Evolutionary conservation across 2,329 filamentous ascomycete species (phyloP), one percentile per base, ranked within the genome.

Genomic region (Aspergillus bombycis): DNA sequence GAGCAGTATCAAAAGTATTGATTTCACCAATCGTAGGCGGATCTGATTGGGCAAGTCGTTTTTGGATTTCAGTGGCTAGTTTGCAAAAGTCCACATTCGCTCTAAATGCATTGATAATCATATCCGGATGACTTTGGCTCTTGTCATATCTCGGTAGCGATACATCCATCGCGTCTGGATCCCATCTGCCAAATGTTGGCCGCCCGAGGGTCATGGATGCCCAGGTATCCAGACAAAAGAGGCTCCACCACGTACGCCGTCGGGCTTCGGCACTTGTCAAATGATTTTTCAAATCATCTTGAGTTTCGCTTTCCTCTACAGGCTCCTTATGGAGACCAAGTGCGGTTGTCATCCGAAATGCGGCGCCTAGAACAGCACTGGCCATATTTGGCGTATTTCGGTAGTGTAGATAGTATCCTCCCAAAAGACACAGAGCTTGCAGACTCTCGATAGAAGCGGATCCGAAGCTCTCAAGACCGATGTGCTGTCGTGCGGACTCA

Each of bases 311-410:
- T 23, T 48, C 2, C 7, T 58, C 55, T n/a, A 10, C 43, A 26
- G 58, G 36, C 28, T 61, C 60, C 43, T 63, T 55, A 43, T 66
- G 54, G 41, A 65, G 43, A 26, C 65, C 46, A 57, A 70, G 36
- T 21, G 61, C 46, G 32, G 65, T 64, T 1, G 68, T 66, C 48
- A 70, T 61, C 21, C 68, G 67, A 11, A 68, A 62, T 16, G 67
- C 66, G 12, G 65, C 62, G 1, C 68, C 67, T 36, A 70, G 58
- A 12, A 70, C 59, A 14, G 63, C 54, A 46, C 65, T 65, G 6
- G 66, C 63, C 36, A 62, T 68, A 41, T 70, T 70, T 19, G 68
- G 68, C 4, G 65, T 63, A 30, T 68, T 67, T 30, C 62, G 60
- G 50, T 66, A 68, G 46, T 70, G 62, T 16, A 68, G 57, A 58